Conservation (phyloP, 1,139 yeast genomes). For the Komagataea norvegica region DNA sequence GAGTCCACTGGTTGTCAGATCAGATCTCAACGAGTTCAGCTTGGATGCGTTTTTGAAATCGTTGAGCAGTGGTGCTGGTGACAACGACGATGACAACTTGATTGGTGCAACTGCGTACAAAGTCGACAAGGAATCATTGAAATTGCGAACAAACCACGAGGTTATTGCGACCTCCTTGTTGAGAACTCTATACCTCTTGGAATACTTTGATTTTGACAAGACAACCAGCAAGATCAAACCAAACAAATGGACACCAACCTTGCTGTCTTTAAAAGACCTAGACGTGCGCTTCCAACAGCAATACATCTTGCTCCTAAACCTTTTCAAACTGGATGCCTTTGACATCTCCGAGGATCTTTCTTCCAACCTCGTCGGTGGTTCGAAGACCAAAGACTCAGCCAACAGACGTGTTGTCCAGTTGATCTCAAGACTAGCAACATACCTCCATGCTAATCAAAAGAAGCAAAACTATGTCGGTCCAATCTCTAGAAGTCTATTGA, state of each 20-base stretch:
- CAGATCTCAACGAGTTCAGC: constrained; percentile 26
- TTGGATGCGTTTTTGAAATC: constrained; percentile 26
- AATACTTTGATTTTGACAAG: constrained; percentile 36
- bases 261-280: constrained; percentile 33
- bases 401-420: constrained; percentile 40
- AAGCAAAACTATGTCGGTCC: constrained; percentile 69
- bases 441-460: constrained; percentile 48
- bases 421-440: constrained; percentile 54
- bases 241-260: constrained; percentile 53
- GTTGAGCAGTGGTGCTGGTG: no score
- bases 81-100: constrained; percentile 31
- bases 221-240: constrained; percentile 35
- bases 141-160: constrained; percentile 43
- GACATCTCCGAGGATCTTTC: constrained; percentile 32
- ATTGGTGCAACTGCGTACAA: constrained; percentile 33
- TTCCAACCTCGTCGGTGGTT: constrained; percentile 30
- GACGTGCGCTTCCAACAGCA: constrained; percentile 31
- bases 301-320: constrained; percentile 43
- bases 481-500: constrained; percentile 55
- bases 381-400: constrained; percentile 29
- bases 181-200: constrained; percentile 54
- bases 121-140: constrained; percentile 25
- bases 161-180: constrained; percentile 55
- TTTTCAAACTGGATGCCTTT: constrained; percentile 38
- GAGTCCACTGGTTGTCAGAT: constrained; percentile 34